phyloP scores from a whole-genome alignment of 2,329 filamentous ascomycete species.

The Aspergillus sp. region DNA sequence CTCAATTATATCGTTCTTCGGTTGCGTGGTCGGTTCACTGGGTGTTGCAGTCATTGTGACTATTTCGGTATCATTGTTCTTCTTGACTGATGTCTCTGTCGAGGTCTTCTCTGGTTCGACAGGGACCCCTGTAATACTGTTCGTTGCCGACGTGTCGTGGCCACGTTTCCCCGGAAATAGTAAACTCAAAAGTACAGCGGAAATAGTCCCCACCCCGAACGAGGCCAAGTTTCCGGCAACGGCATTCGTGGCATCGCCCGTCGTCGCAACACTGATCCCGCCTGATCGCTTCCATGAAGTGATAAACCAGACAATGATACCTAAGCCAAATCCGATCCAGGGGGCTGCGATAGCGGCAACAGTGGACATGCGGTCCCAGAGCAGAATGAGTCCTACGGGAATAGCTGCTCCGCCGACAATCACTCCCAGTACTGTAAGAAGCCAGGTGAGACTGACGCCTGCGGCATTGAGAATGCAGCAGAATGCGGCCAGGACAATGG shows the following conservation, averaged over 20 bases:
- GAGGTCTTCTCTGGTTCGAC: not conserved
- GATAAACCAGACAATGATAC: constrained; percentile 42
- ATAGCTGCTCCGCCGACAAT: constrained; percentile 44
- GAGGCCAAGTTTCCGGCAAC: constrained; percentile 43
- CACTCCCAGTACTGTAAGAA: constrained; percentile 43
- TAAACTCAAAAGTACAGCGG: constrained; percentile 37
- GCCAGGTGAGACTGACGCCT: constrained; percentile 42
- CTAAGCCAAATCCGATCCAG: constrained; percentile 36
- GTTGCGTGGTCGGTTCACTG: constrained; percentile 17
- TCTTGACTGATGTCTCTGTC: not conserved
- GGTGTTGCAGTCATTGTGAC: not conserved
- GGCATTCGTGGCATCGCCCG: constrained; percentile 41
- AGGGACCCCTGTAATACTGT: constrained; percentile 2
- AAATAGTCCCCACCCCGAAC: constrained; percentile 37
- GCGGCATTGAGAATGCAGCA: constrained; percentile 39
- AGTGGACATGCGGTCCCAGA: constrained; percentile 45
- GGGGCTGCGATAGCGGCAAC: constrained; percentile 38
- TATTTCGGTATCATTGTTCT: not conserved
- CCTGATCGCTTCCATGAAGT: constrained; percentile 38
- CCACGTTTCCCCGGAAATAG: constrained; percentile 34
- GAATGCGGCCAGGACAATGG: constrained; percentile 46
- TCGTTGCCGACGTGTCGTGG: not conserved
- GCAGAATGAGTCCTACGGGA: constrained; percentile 39
- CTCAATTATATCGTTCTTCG: constrained; percentile 46
- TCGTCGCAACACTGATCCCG: constrained; percentile 38